Evolutionary conservation across 2,329 filamentous ascomycete genomes (phyloP), one percentile per base, ranked within the genome.

Genomic region (Diaporthe vexans): DNA sequence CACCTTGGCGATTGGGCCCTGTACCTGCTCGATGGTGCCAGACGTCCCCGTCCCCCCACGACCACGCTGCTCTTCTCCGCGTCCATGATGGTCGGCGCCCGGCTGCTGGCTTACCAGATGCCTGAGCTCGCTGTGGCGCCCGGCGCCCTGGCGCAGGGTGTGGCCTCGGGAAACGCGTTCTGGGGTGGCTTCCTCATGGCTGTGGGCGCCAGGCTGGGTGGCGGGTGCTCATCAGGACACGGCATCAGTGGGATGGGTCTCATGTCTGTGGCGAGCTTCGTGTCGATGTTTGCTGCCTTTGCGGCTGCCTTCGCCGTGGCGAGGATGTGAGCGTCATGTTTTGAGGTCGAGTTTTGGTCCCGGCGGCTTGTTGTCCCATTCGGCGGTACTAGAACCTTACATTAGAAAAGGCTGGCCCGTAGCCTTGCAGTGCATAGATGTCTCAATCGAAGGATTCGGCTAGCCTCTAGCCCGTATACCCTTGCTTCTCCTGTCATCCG

Each of bases 161-260:
- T 86, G 0, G 78, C 83, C 5, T 83, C 85, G 0, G 33, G 78
- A 2, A 79, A 83, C 75, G 88, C 90, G 0, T 78, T 87, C 0
- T 59, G 85, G 0, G 92, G 92, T 1, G 92, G 92, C 0, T 83
- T 88, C 4, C 74, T 88, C 19, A 89, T 93, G 83, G 86, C 88
- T 0, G 79, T 93, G 11, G 92, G 92, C 0, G 86, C 91, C 1
- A 87, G 91, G 65, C 79, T 93, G 72, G 91, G 89, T 0, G 91
- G 91, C 1, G 92, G 92, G 0, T 94, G 92, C 76, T 92, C 92
- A 0, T 92, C 90, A 7, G 92, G 92, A 0, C 92, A 94, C 79
- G 92, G 92, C 0, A 91, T 94, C 76, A 92, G 89, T 74, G 92
- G 92, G 0, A 86, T 93, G 79, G 88, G 89, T n/a, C 83, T 91